phyloP scores from a whole-genome alignment of 192 early-diverging fungal genomes.

The Backusella tarrabulga region DNA sequence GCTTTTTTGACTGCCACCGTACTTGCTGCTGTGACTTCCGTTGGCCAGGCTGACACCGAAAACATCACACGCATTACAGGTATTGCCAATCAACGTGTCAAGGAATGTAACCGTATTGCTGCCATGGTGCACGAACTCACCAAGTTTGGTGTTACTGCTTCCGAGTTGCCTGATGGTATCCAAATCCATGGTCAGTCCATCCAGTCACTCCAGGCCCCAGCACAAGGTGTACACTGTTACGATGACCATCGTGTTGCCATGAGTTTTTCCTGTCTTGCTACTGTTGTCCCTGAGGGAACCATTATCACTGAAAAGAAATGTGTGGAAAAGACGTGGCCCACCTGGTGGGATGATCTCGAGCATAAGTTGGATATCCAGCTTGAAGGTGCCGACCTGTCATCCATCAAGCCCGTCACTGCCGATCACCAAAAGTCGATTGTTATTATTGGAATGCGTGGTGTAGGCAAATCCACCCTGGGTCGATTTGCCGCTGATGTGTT shows the following conservation, averaged over 20 bases:
- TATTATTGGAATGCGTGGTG: slow-evolving; percentile 98
- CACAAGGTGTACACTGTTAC: slow-evolving; percentile 84
- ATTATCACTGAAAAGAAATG: slow-evolving; percentile 93
- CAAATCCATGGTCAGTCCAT: slow-evolving; percentile 71
- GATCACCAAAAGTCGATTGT: slow-evolving; percentile 57
- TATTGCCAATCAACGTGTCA: slow-evolving; percentile 96
- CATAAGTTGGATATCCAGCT: slow-evolving; percentile 70
- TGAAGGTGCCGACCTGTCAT: slow-evolving; percentile 53
- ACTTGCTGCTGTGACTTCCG: slow-evolving; percentile 85
- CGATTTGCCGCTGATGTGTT: slow-evolving; percentile 66
- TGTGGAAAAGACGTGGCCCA: slow-evolving; percentile 99
- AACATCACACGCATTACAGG: slow-evolving; percentile 85
- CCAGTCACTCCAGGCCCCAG: slow-evolving; percentile 44
- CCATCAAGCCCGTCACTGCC: neutral
- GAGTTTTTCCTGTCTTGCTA: slow-evolving; percentile 88
- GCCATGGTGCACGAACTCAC: slow-evolving; percentile 94
- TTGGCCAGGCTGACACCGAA: slow-evolving; percentile 40
- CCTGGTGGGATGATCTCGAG: slow-evolving; percentile 96
- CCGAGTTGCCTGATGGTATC: slow-evolving; percentile 91
- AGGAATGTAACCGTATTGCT: slow-evolving; percentile 97
- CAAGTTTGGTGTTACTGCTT: slow-evolving; percentile 83
- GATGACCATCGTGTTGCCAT: slow-evolving; percentile 99
- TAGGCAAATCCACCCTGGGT: slow-evolving; percentile 90
- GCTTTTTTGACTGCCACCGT: slow-evolving; percentile 96
- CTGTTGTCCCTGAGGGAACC: slow-evolving; percentile 68